These are phyloP conservation scores for Gossypium davidsonii DNA, from an alignment of 441 rosid genomes.

Conservation along the genomic window DNA sequence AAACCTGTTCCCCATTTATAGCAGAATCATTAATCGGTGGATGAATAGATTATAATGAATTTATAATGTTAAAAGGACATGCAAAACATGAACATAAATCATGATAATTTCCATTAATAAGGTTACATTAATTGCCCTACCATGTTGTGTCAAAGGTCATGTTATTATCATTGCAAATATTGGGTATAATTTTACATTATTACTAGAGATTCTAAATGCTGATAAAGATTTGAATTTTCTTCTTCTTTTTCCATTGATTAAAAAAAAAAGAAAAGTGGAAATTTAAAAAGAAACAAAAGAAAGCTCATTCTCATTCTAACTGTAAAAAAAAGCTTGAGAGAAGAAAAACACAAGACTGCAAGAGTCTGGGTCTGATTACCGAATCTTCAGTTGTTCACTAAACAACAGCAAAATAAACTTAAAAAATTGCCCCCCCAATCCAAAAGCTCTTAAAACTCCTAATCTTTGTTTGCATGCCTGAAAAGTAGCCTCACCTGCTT, in stretches of 20 bases:
- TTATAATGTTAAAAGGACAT: constrained; percentile 3
- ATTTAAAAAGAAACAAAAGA: constrained; percentile 16
- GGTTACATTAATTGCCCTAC: constrained; percentile 9
- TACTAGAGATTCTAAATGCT: neutral
- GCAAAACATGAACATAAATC: constrained; percentile 10
- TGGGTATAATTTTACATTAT: neutral
- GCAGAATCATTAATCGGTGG: constrained; percentile 1
- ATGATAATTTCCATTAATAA: constrained; percentile 4
- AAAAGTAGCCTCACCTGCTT: constrained; percentile 20
- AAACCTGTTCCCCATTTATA: constrained; percentile 6
- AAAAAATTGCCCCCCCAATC: constrained; percentile 27
- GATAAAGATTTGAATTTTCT: neutral
- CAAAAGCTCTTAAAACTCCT: constrained; percentile 5
- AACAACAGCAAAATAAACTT: constrained; percentile 28
- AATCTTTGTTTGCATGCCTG: constrained; percentile 38
- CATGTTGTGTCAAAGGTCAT: neutral
- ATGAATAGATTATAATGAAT: neutral
- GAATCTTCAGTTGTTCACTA: constrained; percentile 46
- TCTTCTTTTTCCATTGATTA: constrained; percentile 24
- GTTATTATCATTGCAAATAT: constrained; percentile 1
- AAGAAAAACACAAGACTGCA: constrained; percentile 21
- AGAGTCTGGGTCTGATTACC: constrained; percentile 19
- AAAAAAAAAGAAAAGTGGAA: constrained; percentile 13
- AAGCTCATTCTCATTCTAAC: constrained; percentile 43
- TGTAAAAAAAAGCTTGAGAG: constrained; percentile 20